Conservation (phyloP, 2,329 filamentous ascomycete species). For the Fusarium aywerte region DNA sequence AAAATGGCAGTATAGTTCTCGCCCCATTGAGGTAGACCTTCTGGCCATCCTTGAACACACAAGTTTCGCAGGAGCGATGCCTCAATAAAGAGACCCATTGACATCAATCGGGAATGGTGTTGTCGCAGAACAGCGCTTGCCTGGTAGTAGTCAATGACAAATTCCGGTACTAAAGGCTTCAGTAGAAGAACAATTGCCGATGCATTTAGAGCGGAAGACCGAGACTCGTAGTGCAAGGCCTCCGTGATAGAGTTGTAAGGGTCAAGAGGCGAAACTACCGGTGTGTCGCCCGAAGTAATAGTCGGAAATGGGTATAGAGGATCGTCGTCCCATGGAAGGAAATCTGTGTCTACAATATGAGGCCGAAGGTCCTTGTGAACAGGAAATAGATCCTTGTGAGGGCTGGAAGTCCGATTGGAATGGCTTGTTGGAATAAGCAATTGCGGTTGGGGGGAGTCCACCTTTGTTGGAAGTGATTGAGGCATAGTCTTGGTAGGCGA, state of each 20-base stretch:
- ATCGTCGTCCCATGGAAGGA: conserved; percentile 68
- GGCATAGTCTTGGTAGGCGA: conserved; percentile 24
- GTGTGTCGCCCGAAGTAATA: conserved; percentile 18
- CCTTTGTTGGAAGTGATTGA: conserved; percentile 1
- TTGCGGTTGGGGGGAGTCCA: conserved; percentile 16
- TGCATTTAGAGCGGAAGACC: conserved; percentile 67
- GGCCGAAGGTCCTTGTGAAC: conserved; percentile 54
- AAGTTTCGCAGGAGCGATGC: conserved; percentile 71
- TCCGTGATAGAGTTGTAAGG: conserved; percentile 65
- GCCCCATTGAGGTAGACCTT: conserved; percentile 62
- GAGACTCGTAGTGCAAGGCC: conserved; percentile 66
- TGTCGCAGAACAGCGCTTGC: conserved; percentile 67
- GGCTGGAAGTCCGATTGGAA: conserved; percentile 38
- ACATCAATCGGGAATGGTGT: conserved; percentile 69
- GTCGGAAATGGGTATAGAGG: conserved; percentile 63
- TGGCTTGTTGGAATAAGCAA: conserved; percentile 34
- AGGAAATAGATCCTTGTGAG: conserved; percentile 42
- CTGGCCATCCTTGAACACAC: conserved; percentile 67
- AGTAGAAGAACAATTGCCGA: conserved; percentile 70
- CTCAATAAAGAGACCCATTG: conserved; percentile 69
- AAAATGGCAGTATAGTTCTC: conserved; percentile 66
- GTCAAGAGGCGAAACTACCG: conserved; percentile 58
- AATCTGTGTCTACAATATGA: conserved; percentile 66
- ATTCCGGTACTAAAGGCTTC: conserved; percentile 65
- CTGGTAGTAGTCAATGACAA: conserved; percentile 65